Conservation (phyloP, 2,329 filamentous ascomycete species). For the Beauveria caledonica region DNA sequence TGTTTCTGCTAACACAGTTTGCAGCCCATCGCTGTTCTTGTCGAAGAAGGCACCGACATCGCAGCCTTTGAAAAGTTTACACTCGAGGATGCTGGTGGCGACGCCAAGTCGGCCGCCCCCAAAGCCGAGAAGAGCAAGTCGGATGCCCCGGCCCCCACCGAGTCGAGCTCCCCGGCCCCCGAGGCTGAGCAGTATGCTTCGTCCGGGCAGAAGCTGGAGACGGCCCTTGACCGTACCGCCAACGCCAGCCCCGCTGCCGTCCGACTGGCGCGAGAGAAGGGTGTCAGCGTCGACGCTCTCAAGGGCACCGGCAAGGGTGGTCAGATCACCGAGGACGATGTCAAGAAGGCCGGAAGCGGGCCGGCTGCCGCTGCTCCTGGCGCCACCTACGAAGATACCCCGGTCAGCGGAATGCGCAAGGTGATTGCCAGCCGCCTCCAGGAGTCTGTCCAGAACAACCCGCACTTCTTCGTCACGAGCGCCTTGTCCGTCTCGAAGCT, state of each 20-base stretch:
- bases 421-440: conserved; percentile 87
- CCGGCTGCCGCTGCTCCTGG: conserved; percentile 46
- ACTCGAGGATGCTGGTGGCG: conserved; percentile 82
- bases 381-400: conserved; percentile 72
- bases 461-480: conserved; percentile 95
- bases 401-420: conserved; percentile 92
- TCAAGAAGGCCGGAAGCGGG: conserved; percentile 69
- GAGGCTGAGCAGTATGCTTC: conserved; percentile 64
- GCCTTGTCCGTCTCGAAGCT: conserved; percentile 90
- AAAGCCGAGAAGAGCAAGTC: conserved; percentile 61
- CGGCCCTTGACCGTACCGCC: conserved; percentile 74
- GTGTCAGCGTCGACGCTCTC: conserved; percentile 64
- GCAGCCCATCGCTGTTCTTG: conserved; percentile 90
- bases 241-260: conserved; percentile 65
- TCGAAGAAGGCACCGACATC: conserved; percentile 85
- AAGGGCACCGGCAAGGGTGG: conserved; percentile 84
- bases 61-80: conserved; percentile 83
- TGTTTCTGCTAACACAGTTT: neutral
- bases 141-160: conserved; percentile 50
- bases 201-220: conserved; percentile 69
- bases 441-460: conserved; percentile 85
- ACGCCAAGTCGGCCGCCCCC: conserved; percentile 54
- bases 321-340: conserved; percentile 83
- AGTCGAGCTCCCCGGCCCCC: conserved; percentile 37
- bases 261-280: conserved; percentile 77